These are phyloP conservation scores for Daedaleopsis sinensis DNA, from an alignment of 768 basidiomycete genomes.

Conservation along the genomic window DNA sequence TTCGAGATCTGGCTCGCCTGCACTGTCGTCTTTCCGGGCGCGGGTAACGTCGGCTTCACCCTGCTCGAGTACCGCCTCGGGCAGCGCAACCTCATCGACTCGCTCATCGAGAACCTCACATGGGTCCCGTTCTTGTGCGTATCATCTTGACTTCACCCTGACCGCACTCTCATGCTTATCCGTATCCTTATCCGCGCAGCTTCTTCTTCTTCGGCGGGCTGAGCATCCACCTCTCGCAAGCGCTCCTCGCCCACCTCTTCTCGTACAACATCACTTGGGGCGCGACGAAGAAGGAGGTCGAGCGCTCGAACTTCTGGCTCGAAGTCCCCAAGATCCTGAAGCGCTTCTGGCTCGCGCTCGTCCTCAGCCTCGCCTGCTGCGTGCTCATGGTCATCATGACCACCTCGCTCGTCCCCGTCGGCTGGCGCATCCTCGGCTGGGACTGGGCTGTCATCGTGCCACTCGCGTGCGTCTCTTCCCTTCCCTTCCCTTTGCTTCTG, in stretches of 20 bases:
- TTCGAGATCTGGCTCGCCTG: constrained; percentile 79
- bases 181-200: constrained; percentile 21
- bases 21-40: constrained; percentile 67
- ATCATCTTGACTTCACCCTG: constrained; percentile 4
- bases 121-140: constrained; percentile 79
- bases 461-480: constrained; percentile 51
- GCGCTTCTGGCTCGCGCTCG: constrained; percentile 71
- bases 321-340: constrained; percentile 84
- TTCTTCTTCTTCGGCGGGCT: constrained; percentile 63
- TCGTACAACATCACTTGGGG: constrained; percentile 64
- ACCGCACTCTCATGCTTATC: background rate
- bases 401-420: constrained; percentile 55
- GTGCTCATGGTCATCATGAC: constrained; percentile 58
- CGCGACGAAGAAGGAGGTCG: constrained; percentile 78
- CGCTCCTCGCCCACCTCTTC: constrained; percentile 57
- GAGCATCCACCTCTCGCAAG: constrained; percentile 52
- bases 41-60: constrained; percentile 71
- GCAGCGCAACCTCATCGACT: constrained; percentile 49
- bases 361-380: constrained; percentile 53
- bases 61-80: constrained; percentile 73
- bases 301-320: constrained; percentile 87
- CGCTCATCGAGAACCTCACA: constrained; percentile 58
- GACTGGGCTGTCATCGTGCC: constrained; percentile 80
- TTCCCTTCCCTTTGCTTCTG: background rate
- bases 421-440: constrained; percentile 61